Conservation (phyloP, 805 yeast species). For the Candida maesae region DNA sequence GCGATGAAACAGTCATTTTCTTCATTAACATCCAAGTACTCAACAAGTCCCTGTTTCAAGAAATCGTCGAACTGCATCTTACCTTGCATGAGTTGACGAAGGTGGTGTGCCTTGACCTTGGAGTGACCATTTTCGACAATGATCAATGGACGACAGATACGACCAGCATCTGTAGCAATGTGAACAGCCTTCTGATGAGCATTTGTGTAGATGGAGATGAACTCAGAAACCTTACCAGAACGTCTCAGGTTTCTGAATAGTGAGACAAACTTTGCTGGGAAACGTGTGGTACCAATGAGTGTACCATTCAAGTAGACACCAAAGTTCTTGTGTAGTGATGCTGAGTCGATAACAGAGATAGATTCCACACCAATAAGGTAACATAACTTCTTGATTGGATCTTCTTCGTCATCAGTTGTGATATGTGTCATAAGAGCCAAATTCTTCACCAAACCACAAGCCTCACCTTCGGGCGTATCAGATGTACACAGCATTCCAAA, state of each 20-base stretch:
- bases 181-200: conserved; percentile 90
- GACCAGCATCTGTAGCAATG: conserved; percentile 98
- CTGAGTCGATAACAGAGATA: conserved; percentile 74
- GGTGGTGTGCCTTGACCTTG: conserved; percentile 68
- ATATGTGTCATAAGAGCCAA: conserved; percentile 98
- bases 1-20: conserved; percentile 95
- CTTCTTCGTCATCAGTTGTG: conserved; percentile 96
- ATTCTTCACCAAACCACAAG: conserved; percentile 97
- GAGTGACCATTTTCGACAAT: conserved; percentile 74
- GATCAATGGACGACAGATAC: conserved; percentile 95
- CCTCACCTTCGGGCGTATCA: conserved; percentile 99
- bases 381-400: conserved; percentile 75
- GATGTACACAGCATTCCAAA: conserved; percentile 99
- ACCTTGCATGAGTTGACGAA: conserved; percentile 58
- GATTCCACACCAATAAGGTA: conserved; percentile 87
- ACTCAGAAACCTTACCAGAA: conserved; percentile 80
- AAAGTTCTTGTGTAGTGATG: conserved; percentile 74
- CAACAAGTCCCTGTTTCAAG: conserved; percentile 80
- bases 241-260: conserved; percentile 80
- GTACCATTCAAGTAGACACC: conserved; percentile 95
- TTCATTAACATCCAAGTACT: conserved; percentile 94
- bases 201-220: conserved; percentile 86
- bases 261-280: conserved; percentile 76
- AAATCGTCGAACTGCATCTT: conserved; percentile 89
- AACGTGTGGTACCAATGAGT: conserved; percentile 81